Base-by-base conservation (phyloP, 225 moss, liverwort and hornwort species). In the Ulota crispa region DNA sequence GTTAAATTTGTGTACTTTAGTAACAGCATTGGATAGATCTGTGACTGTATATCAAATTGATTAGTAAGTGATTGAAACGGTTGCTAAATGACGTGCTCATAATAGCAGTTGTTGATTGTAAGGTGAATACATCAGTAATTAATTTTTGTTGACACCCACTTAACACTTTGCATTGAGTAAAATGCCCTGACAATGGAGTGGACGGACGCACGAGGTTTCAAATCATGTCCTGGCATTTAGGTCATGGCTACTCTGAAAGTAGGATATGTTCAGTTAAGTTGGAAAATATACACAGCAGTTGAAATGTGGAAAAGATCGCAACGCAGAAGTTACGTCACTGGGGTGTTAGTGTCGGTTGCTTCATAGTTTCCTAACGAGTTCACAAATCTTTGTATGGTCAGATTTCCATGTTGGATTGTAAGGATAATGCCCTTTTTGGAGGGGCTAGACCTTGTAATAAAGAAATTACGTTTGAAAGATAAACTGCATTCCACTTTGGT, bases 1-100 rank as follows among this genome's bases (percentile, higher is more conserved):
- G 41, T 80, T 27, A 19, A 16, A 13, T 42, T 71, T 74, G 68
- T 86, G 23, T 81, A 86, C 57, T 80, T 57, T 68, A 82, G 88
- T 28, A 26, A 56, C 60, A 61, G 27, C 60, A 32, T 77, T 73
- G 78, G 73, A 37, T 55, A 79, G 61, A 6, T 70, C 47, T 75
- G 56, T 47, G 75, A 75, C 5, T 56, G 30, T 72, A 52, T 18
- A 36, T 23, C 28, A 34, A 63, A 37, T 57, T 52, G 62, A 68
- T 57, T 55, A 57, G 55, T 54, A 70, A 79, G 56, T 65, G 71
- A 66, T 71, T 68, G 53, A 59, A 80, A 59, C 57, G 20, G 70
- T 62, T 82, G 78, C 43, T 34, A 68, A 84, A 63, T 67, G 81
- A 64, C 37, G 37, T 78, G 56, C 64, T 69, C 78, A 23, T 45